These are phyloP conservation scores for Colletotrichum sp. DNA, from an alignment of 2,329 filamentous ascomycete species.

Conservation along the genomic window DNA sequence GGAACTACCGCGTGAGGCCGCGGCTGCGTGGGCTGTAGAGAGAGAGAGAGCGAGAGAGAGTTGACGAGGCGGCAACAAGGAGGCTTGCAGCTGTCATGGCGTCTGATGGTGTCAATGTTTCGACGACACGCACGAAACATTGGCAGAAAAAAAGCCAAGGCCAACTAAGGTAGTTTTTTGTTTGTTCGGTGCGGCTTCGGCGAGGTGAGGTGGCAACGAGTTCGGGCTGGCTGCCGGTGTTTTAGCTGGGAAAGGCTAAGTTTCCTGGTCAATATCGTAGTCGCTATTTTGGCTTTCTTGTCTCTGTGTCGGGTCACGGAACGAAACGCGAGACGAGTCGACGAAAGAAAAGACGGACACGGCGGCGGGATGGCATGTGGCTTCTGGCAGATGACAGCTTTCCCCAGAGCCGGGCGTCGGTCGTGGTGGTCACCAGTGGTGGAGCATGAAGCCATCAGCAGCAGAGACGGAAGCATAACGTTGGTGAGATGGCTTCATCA, in stretches of 20 bases:
- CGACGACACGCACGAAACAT: slow-evolving; percentile 15
- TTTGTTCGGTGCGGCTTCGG: background rate
- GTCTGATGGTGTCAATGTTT: slow-evolving; percentile 7
- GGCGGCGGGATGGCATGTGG: background rate
- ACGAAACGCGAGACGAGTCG: background rate
- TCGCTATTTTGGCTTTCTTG: background rate
- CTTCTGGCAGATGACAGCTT: background rate
- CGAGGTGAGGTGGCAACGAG: background rate
- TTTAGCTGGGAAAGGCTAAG: background rate
- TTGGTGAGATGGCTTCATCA: background rate
- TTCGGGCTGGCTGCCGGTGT: background rate
- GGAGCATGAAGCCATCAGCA: background rate
- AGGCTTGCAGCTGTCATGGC: background rate
- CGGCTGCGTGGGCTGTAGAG: background rate
- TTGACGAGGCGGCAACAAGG: background rate
- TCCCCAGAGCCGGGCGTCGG: background rate
- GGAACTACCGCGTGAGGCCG: background rate
- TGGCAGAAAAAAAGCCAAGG: slow-evolving; percentile 8
- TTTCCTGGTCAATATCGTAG: background rate
- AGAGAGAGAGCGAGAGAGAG: background rate
- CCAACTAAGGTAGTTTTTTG: background rate
- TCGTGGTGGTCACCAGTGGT: no score
- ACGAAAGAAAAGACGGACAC: background rate
- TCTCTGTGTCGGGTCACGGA: background rate
- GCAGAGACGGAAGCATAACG: background rate